These are phyloP conservation scores for Phytophthora pistaciae DNA, from an alignment of 352 stramenopile genomes.

Conservation along the genomic window DNA sequence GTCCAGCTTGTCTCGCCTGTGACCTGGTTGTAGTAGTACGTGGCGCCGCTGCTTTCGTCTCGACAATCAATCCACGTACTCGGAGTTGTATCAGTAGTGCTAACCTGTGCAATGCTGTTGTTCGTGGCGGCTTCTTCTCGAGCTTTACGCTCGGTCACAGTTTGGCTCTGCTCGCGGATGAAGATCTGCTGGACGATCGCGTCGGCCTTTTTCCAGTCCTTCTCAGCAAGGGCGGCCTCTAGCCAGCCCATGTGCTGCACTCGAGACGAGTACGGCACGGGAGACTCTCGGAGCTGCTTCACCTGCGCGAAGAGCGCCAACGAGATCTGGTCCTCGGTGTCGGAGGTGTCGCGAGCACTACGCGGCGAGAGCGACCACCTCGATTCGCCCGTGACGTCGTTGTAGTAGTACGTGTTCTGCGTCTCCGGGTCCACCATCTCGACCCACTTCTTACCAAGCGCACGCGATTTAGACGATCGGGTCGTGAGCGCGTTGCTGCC, in stretches of 20 bases:
- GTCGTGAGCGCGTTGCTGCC: conserved; percentile 37
- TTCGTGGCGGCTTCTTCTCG: conserved; percentile 10
- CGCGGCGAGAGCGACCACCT: conserved; percentile 86
- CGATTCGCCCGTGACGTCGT: conserved; percentile 89
- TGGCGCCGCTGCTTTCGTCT: conserved; percentile 44
- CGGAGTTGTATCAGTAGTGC: not conserved
- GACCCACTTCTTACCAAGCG: conserved; percentile 83
- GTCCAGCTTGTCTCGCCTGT: conserved; percentile 60
- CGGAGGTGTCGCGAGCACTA: conserved; percentile 61
- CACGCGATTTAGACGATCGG: conserved; percentile 45
- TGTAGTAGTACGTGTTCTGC: conserved; percentile 93
- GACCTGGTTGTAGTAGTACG: conserved; percentile 57
- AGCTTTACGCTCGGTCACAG: conserved; percentile 31
- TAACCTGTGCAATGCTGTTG: not conserved
- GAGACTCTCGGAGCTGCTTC: conserved; percentile 50
- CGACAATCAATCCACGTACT: conserved; percentile 34
- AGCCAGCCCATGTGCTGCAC: conserved; percentile 78
- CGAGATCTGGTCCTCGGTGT: conserved; percentile 67
- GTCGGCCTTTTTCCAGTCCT: conserved; percentile 76
- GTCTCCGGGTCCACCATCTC: conserved; percentile 84
- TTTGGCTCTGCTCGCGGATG: conserved; percentile 68
- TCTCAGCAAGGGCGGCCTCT: conserved; percentile 63
- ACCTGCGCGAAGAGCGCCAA: conserved; percentile 66
- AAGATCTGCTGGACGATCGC: conserved; percentile 78
- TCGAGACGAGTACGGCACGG: conserved; percentile 60